Evolutionary conservation across 257 asterid species (phyloP).

Genomic region (Nemophila menziesii): DNA sequence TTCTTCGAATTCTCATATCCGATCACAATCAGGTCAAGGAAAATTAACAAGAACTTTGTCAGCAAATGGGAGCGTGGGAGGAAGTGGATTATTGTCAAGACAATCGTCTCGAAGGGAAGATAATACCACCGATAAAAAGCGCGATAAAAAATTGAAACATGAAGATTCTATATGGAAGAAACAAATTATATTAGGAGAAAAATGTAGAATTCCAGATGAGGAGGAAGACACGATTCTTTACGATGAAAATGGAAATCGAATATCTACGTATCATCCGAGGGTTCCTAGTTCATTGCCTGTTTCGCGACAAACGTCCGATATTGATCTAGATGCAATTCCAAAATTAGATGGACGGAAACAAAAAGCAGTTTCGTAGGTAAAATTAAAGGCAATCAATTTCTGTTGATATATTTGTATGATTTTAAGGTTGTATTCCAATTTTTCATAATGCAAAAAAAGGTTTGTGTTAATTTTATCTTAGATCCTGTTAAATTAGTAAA

Average conservation of each 20-base stretch:
- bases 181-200: slow-evolving; percentile 74
- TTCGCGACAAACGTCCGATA: slow-evolving; percentile 15
- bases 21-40: slow-evolving; percentile 20
- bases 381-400: no score
- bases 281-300: neutral
- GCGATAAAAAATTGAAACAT: slow-evolving; percentile 33
- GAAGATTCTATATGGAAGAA: slow-evolving; percentile 90
- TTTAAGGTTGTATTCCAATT: no score
- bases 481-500: no score
- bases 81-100: slow-evolving; percentile 15
- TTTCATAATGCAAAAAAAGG: no score
- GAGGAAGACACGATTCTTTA: slow-evolving; percentile 34
- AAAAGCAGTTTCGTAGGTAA: neutral
- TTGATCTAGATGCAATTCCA: slow-evolving; percentile 14
- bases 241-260: slow-evolving; percentile 58
- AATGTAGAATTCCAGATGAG: slow-evolving; percentile 58
- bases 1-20: slow-evolving; percentile 14
- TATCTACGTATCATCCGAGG: slow-evolving; percentile 47
- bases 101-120: slow-evolving; percentile 13
- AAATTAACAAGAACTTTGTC: no score
- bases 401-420: no score
- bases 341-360: neutral
- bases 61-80: slow-evolving; percentile 44
- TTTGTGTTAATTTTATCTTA: no score
- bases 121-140: slow-evolving; percentile 7